These are phyloP conservation scores for Cadophora luteo-olivacea DNA, from an alignment of 2,329 filamentous ascomycete species.

Conservation along the genomic window DNA sequence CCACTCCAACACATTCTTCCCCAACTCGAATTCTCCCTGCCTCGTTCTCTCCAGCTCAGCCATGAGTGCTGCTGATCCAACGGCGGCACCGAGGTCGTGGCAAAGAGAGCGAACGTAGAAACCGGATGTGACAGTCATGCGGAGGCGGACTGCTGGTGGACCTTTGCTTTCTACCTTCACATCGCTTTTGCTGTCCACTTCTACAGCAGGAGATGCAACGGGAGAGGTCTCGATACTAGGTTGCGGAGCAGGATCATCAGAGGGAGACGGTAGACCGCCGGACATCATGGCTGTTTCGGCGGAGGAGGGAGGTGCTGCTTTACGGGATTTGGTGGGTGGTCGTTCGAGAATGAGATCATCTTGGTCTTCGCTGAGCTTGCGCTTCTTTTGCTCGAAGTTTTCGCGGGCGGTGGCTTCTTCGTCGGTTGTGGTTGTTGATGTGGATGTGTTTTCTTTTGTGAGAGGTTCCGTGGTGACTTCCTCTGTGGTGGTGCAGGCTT, in stretches of 20 bases:
- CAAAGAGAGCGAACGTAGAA: constrained; percentile 96
- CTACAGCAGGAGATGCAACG: constrained; percentile 11
- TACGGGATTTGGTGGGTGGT: constrained; percentile 38
- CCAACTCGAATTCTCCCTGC: constrained; percentile 81
- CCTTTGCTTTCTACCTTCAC: constrained; percentile 60
- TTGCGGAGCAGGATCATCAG: constrained; percentile 32
- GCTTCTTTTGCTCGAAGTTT: constrained; percentile 42
- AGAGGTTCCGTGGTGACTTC: constrained; percentile 9
- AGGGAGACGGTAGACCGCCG: constrained; percentile 37
- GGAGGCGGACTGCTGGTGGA: constrained; percentile 80
- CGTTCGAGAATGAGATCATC: constrained; percentile 42
- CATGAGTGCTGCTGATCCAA: constrained; percentile 87
- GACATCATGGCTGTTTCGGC: constrained; percentile 41
- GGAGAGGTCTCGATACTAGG: constrained; percentile 33
- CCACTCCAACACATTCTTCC: constrained; percentile 79
- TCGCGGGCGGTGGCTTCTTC: constrained; percentile 41
- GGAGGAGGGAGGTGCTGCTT: constrained; percentile 15
- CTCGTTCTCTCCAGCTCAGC: constrained; percentile 79
- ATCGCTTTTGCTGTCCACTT: constrained; percentile 20
- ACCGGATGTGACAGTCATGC: constrained; percentile 92
- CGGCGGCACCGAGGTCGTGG: constrained; percentile 85
- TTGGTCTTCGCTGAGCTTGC: constrained; percentile 42
- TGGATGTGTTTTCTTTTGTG: constrained; percentile 39
- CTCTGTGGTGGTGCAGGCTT: not conserved
- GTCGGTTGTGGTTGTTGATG: constrained; percentile 35